Base-by-base conservation (phyloP, 192 early-diverging fungal species). In the Coemansia sp. region DNA sequence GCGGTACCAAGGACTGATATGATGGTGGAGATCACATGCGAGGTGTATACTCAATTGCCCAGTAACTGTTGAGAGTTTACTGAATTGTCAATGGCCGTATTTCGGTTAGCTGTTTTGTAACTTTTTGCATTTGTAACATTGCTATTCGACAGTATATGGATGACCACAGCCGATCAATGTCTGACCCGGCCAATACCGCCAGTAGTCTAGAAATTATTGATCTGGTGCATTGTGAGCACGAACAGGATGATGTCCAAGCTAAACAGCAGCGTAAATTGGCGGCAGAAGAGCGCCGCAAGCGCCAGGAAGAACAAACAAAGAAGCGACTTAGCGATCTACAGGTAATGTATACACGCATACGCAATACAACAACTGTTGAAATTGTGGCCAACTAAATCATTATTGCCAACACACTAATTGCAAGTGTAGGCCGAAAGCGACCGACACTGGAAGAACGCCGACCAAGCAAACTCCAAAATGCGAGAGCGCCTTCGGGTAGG, bases 361-460 rank as follows among this genome's bases (percentile, higher is more conserved):
- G 20, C 6, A 52, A 15, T 20, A 27, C 12, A 46, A 22, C 29
- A 29, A 44, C 6, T 24, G 42, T 1, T 13, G n/a, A 24, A 16
- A 5, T 52, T 11, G 20, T 1, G 11, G 8, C 22, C 3, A 27
- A 34, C 41, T 61, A 61, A 57, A 38, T 2, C 4, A 15, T 24
- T 20, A 40, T 9, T 15, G 7, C 5, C 16, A 29, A 2, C 20
- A 54, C 55, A 3, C 27, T 13, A 24, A 11, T 49, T 33, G 33
- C 24, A 6, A 31, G 22, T 94, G 24, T 89, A 92, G 76, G 75
- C 75, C 11, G 76, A 87, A 5, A 94, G 87, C 60, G 87, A 95
- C n/a, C 73, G 77, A 16, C 86, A 90, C 44, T 96, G 94, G 94
- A 87, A 77, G 31, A 91, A 97, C 73, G 87, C 94, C 1, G 97